These are phyloP conservation scores for Exophiala spinifera DNA, from an alignment of 2,329 filamentous ascomycete genomes.

Conservation along the genomic window DNA sequence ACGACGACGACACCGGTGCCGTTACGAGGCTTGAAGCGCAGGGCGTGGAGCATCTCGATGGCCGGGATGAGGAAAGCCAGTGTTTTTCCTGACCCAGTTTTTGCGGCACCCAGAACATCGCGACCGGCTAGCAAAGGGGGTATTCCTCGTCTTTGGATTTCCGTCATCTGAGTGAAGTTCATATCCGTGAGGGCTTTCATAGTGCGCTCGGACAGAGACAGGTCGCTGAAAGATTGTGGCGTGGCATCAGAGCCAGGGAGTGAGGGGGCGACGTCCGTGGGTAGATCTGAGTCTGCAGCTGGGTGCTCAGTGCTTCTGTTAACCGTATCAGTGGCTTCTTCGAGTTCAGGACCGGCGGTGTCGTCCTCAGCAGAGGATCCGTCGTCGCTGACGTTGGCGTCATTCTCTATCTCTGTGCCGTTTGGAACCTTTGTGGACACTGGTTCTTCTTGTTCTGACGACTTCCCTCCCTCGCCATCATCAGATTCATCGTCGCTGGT, in stretches of 20 bases:
- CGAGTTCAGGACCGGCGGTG: constrained; percentile 30
- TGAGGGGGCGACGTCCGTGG: constrained; percentile 50
- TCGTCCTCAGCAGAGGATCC: constrained; percentile 31
- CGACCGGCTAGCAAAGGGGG: constrained; percentile 83
- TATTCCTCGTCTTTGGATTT: constrained; percentile 85
- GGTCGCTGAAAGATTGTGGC: constrained; percentile 70
- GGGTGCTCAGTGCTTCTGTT: constrained; percentile 20
- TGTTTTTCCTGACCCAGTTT: constrained; percentile 95
- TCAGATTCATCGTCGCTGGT: constrained; percentile 25
- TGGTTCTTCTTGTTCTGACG: background rate
- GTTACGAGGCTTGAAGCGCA: constrained; percentile 93
- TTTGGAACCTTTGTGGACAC: background rate
- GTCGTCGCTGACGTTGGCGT: constrained; percentile 32
- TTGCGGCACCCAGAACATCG: constrained; percentile 91
- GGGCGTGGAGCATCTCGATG: constrained; percentile 83
- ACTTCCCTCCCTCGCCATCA: constrained; percentile 12
- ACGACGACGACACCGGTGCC: constrained; percentile 90
- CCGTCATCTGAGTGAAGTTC: constrained; percentile 93
- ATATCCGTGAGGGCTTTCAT: constrained; percentile 85
- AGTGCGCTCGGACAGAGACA: constrained; percentile 84
- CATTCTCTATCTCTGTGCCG: constrained; percentile 31
- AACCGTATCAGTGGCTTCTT: constrained; percentile 33
- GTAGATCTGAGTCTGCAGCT: constrained; percentile 44
- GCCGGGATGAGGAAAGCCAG: constrained; percentile 91
- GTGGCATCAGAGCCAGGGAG: constrained; percentile 60